A percentile compares a stretch with the other conserved stretches of the same genome.
phyloP scores from a whole-genome alignment of 305 asterid genomes.

The Caryopteris hybrid region DNA sequence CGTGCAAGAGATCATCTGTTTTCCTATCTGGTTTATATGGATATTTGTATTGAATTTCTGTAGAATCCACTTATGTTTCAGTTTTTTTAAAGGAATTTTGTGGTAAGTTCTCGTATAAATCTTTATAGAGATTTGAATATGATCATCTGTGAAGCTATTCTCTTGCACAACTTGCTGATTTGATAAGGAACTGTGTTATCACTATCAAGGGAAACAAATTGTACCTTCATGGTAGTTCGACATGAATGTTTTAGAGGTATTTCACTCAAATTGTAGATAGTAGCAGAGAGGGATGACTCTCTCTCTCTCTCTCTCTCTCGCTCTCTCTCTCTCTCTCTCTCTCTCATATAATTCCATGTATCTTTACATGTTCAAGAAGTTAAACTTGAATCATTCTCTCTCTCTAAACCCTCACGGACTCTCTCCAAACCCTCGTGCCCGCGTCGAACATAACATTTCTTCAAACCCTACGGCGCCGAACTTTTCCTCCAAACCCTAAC shows the following conservation, averaged over 20 bases:
- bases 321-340: background rate
- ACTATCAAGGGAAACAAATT: background rate
- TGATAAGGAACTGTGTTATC: background rate
- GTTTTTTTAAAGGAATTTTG: background rate
- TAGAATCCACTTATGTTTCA: background rate
- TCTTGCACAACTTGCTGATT: background rate
- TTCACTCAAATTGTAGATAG: background rate
- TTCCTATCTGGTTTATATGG: too few relatives aligned
- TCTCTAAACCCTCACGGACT: too few relatives aligned
- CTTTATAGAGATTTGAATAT: background rate
- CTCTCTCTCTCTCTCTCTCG: background rate
- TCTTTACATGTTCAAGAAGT: background rate
- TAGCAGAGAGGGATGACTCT: background rate
- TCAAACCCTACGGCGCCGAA: too few relatives aligned
- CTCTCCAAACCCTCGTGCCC: too few relatives aligned
- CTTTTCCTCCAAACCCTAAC: too few relatives aligned
- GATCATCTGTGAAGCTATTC: background rate
- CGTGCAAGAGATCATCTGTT: too few relatives aligned
- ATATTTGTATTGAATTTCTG: background rate
- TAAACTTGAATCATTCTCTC: too few relatives aligned
- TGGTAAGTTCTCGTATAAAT: background rate
- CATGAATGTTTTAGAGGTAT: background rate
- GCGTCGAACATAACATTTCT: too few relatives aligned
- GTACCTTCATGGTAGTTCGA: background rate
- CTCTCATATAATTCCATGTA: background rate